Conservation (phyloP, 2,329 filamentous ascomycete species). For the Trichoderma aggressivum region DNA sequence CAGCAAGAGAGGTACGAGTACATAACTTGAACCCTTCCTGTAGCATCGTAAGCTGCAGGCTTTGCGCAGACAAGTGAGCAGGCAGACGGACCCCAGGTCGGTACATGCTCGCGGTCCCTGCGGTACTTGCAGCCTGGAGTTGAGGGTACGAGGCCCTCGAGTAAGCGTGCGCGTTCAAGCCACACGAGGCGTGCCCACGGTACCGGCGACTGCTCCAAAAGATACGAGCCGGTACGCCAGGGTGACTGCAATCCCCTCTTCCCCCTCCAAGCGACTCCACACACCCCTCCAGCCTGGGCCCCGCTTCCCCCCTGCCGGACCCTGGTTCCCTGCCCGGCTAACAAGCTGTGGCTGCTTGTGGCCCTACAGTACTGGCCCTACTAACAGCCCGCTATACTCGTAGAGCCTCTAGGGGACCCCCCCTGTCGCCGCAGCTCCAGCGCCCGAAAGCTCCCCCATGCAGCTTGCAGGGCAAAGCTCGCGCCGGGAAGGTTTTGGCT, state of each 20-base stretch:
- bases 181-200: neutral
- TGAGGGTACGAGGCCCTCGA: neutral
- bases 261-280: slow-evolving; percentile 7
- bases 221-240: slow-evolving; percentile 14
- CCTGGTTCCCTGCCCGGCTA: slow-evolving; percentile 13
- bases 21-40: neutral
- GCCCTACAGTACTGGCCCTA: neutral
- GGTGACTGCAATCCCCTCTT: slow-evolving; percentile 1
- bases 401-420: slow-evolving; percentile 2
- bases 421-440: slow-evolving; percentile 16
- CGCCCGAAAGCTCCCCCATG: slow-evolving; percentile 6
- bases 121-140: neutral
- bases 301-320: slow-evolving; percentile 14
- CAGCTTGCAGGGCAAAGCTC: slow-evolving; percentile 13
- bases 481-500: neutral
- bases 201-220: neutral
- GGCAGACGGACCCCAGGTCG: neutral
- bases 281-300: neutral
- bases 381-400: neutral
- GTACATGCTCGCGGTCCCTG: neutral
- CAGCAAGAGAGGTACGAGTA: neutral
- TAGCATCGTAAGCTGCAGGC: neutral
- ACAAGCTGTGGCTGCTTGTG: neutral
- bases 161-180: neutral
- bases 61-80: neutral